Evolutionary conservation across 495 filamentous ascomycete species (phyloP).

Genomic region (Pseudoneurospora amorphoporcata): DNA sequence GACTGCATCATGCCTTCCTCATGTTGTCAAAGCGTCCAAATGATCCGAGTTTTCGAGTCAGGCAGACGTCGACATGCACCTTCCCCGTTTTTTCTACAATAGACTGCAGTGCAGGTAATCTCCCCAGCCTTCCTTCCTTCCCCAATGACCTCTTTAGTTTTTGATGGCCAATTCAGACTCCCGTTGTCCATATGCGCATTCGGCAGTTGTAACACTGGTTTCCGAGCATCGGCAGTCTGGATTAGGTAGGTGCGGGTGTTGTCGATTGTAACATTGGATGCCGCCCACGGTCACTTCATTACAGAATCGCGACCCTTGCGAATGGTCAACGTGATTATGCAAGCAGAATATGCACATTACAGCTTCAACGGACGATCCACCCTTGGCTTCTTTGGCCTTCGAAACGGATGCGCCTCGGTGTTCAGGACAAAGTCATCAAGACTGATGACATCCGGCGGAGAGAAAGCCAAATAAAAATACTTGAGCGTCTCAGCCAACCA

Average conservation of each 20-base stretch:
- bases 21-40: neutral
- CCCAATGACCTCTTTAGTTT: neutral
- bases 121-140: neutral
- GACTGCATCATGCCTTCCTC: too few species aligned
- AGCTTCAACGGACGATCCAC: neutral
- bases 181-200: neutral
- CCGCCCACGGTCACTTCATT: neutral
- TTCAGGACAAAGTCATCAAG: conserved; percentile 70
- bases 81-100: neutral
- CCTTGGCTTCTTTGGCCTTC: conserved; percentile 18
- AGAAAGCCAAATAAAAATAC: conserved; percentile 71
- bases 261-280: neutral
- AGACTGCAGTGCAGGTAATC: neutral
- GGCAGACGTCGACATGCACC: neutral
- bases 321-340: neutral
- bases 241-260: neutral
- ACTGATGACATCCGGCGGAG: conserved; percentile 53
- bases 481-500: conserved; percentile 41
- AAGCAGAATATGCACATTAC: neutral
- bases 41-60: neutral
- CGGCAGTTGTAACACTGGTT: neutral
- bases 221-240: neutral
- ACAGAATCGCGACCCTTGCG: neutral
- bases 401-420: conserved; percentile 41
- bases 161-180: neutral